These are phyloP conservation scores for Aleurites moluccanus DNA, from an alignment of 441 rosid genomes.

Conservation along the genomic window DNA sequence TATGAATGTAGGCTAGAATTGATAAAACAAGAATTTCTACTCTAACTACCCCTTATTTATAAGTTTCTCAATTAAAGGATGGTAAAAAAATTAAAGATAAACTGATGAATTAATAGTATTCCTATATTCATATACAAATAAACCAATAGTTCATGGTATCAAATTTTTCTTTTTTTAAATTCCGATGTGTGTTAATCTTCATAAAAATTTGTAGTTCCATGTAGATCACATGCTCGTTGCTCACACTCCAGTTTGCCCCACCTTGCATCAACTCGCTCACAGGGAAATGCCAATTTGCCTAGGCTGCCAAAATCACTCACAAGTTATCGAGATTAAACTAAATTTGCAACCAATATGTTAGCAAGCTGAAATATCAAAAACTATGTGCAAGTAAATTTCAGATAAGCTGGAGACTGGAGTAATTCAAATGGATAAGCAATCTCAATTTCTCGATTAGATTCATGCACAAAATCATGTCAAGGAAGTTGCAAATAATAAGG, in stretches of 20 bases:
- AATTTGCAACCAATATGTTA: neutral
- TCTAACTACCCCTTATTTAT: no score
- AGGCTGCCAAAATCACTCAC: conserved; percentile 47
- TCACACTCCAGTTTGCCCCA: conserved; percentile 99
- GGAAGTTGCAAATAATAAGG: neutral
- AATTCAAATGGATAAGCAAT: neutral
- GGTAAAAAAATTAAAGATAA: no score
- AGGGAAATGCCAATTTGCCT: conserved; percentile 69
- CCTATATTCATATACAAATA: neutral
- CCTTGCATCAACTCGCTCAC: conserved; percentile 92
- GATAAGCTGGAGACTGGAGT: neutral
- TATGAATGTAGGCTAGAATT: no score
- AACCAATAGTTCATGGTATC: no score
- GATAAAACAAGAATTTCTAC: no score
- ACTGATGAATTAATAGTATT: neutral
- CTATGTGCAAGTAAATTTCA: neutral
- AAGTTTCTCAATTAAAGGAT: no score
- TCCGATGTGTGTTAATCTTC: neutral
- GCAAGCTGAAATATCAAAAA: neutral
- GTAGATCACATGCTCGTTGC: conserved; percentile 82
- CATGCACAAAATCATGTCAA: neutral
- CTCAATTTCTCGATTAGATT: neutral
- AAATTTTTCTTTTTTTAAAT: neutral
- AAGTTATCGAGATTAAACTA: conserved; percentile 5
- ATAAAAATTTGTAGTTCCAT: conserved; percentile 41